phyloP scores from a whole-genome alignment of 2,329 filamentous ascomycete species.

The Arthrobotrys sphaeroides region DNA sequence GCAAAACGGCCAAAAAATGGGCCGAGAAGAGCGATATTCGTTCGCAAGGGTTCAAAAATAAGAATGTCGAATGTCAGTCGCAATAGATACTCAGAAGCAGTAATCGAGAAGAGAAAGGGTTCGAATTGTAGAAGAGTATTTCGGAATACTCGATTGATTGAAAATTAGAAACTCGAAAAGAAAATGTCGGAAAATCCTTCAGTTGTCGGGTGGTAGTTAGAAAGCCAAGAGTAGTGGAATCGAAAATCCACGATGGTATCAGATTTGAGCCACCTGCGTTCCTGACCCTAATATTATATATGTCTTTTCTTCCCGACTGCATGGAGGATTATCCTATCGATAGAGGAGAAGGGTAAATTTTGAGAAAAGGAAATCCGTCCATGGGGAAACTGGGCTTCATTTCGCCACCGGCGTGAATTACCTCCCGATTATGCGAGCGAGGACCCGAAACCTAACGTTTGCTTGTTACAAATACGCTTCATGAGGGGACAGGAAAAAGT shows the following conservation, averaged over 20 bases:
- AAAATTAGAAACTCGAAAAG: neutral
- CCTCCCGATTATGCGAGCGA: constrained; percentile 24
- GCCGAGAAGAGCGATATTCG: neutral
- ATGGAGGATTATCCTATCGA: constrained; percentile 25
- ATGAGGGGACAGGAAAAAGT: neutral
- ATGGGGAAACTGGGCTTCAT: constrained; percentile 4
- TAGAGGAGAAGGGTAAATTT: neutral
- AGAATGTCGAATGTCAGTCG: neutral
- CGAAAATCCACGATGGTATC: constrained; percentile 4
- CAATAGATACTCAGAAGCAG: no score
- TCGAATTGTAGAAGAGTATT: neutral
- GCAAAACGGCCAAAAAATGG: constrained; percentile 10
- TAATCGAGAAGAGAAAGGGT: neutral
- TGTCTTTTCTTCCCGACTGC: constrained; percentile 1
- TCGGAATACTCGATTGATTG: neutral
- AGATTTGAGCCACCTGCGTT: constrained; percentile 6
- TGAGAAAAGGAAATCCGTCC: neutral
- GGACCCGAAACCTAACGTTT: neutral
- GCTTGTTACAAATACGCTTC: neutral
- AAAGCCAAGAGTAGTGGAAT: constrained; percentile 28
- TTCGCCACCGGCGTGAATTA: constrained; percentile 35
- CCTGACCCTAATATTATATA: constrained; percentile 15
- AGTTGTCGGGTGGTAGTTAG: neutral
- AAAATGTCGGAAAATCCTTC: neutral
- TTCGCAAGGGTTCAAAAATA: neutral